phyloP scores from a whole-genome alignment of 2,329 filamentous ascomycete species.

The Epichloe gansuensis region DNA sequence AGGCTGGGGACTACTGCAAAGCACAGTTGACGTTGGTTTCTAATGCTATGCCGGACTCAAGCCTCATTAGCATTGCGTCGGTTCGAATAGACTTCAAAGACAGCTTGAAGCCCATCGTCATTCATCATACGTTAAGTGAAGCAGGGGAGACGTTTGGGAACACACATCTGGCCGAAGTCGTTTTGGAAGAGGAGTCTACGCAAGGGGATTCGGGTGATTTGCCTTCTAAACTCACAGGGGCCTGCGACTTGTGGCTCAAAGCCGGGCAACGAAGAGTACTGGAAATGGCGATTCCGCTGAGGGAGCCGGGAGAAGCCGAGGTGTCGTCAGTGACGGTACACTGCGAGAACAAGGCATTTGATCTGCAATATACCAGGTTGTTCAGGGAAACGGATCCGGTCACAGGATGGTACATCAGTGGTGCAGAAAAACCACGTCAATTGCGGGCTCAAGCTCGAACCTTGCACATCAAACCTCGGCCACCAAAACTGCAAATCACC shows the following conservation, averaged over 20 bases:
- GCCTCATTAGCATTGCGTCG: constrained; percentile 37
- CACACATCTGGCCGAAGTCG: constrained; percentile 12
- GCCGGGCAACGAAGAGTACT: constrained; percentile 59
- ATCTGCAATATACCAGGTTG: constrained; percentile 51
- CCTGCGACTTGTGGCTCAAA: constrained; percentile 49
- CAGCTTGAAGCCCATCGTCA: constrained; percentile 39
- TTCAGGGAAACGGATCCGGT: constrained; percentile 30
- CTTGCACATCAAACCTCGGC: constrained; percentile 71
- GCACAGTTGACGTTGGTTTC: constrained; percentile 48
- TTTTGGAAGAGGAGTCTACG: constrained; percentile 17
- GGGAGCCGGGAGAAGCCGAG: constrained; percentile 68
- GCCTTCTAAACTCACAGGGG: constrained; percentile 35
- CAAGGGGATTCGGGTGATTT: constrained; percentile 14
- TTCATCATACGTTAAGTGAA: constrained; percentile 29
- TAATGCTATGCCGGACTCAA: constrained; percentile 38
- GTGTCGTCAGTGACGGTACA: constrained; percentile 50
- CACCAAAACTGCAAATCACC: constrained; percentile 76
- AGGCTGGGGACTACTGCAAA: constrained; percentile 45
- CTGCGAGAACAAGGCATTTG: constrained; percentile 52
- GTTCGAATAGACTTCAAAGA: constrained; percentile 44
- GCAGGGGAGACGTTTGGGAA: constrained; percentile 5
- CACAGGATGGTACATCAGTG: constrained; percentile 38
- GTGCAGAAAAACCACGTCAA: constrained; percentile 30
- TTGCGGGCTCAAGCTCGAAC: constrained; percentile 36
- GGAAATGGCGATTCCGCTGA: constrained; percentile 57